Percentiles rank a stretch among this genome's conserved stretches.
Evolutionary conservation across 306 rosid species (phyloP).

Genomic region (Quercus wislizeni): DNA sequence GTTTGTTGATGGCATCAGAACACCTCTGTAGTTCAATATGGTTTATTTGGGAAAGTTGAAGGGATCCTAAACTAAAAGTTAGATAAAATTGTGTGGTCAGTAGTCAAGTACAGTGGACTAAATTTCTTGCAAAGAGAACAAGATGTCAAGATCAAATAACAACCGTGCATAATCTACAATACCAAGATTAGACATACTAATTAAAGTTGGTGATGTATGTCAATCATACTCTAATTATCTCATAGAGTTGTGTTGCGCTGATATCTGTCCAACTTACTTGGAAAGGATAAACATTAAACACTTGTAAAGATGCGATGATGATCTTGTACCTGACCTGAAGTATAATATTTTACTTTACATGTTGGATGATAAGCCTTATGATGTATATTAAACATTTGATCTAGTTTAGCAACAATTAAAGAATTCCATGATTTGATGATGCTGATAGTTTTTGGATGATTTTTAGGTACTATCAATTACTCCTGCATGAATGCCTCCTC

Average conservation of each 20-base stretch:
- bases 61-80: not conserved
- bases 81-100: not conserved
- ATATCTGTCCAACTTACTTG: not conserved
- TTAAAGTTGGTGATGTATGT: not conserved
- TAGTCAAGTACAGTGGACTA: not conserved
- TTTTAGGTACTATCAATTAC: constrained; percentile 56
- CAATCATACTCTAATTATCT: not conserved
- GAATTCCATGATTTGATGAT: constrained; percentile 8
- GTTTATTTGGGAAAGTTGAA: not conserved
- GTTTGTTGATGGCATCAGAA: not conserved
- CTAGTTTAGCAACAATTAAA: not conserved
- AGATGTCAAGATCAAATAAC: not conserved
- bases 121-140: no score
- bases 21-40: not conserved
- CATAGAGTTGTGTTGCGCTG: no score
- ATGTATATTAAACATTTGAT: not conserved
- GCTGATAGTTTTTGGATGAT: constrained; percentile 24
- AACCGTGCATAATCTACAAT: not conserved
- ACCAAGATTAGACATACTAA: not conserved
- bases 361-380: not conserved
- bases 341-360: not conserved
- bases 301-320: constrained; percentile 5
- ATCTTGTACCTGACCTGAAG: constrained; percentile 9
- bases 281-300: not conserved
- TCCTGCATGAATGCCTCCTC: constrained; percentile 58